A percentile compares a stretch with the other conserved stretches of the same genome.
These are phyloP conservation scores for Pythium folliculosum DNA, from an alignment of 352 stramenopile genomes.

Conservation along the genomic window DNA sequence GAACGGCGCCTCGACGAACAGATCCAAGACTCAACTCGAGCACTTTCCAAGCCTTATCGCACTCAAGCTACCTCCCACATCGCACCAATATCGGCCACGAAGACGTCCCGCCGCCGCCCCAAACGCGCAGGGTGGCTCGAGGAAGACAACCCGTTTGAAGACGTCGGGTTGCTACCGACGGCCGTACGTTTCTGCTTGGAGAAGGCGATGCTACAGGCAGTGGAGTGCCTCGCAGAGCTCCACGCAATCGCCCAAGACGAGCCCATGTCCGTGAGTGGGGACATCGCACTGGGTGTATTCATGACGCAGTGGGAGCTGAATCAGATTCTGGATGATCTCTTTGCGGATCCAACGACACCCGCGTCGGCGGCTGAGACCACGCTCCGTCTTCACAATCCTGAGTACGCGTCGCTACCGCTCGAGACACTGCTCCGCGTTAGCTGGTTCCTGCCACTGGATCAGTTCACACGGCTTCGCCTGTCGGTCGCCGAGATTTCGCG, in stretches of 20 bases:
- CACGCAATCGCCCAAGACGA: constrained; percentile 34
- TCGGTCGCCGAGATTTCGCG: constrained; percentile 60
- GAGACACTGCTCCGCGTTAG: constrained; percentile 46
- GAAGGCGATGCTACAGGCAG: constrained; percentile 46
- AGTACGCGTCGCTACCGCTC: constrained; percentile 24
- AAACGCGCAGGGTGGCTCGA: constrained; percentile 6
- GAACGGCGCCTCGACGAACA: constrained; percentile 48
- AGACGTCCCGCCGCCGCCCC: not conserved
- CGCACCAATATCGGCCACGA: not conserved
- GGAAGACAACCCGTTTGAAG: constrained; percentile 37
- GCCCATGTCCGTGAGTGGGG: not conserved
- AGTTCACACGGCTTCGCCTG: constrained; percentile 41
- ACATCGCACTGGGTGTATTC: constrained; percentile 39
- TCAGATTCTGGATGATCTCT: constrained; percentile 39
- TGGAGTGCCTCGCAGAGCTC: constrained; percentile 43
- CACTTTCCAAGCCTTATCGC: not conserved
- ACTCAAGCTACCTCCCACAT: not conserved
- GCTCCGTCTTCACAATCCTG: constrained; percentile 17
- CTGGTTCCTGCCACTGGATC: constrained; percentile 69
- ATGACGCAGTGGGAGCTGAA: constrained; percentile 65
- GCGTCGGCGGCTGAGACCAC: not conserved
- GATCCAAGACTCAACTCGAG: constrained; percentile 24
- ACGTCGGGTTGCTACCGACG: constrained; percentile 45
- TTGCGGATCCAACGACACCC: constrained; percentile 12
- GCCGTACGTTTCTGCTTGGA: constrained; percentile 57